Base-by-base conservation (phyloP, 1,284 basidiomycete species). In the Pseudomicrostroma phylloplanum region DNA sequence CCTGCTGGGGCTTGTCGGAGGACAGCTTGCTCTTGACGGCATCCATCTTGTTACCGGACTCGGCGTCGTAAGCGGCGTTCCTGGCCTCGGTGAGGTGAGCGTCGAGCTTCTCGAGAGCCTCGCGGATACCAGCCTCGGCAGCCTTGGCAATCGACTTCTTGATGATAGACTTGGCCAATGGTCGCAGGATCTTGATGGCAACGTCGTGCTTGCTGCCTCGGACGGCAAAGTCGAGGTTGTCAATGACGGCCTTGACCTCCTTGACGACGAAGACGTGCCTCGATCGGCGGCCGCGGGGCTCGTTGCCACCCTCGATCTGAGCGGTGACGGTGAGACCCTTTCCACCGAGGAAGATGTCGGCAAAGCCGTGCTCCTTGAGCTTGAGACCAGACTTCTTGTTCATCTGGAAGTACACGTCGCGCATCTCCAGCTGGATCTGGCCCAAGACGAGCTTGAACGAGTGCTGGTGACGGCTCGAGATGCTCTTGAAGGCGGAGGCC, bases 351-450 rank as follows among this genome's bases (percentile, higher is more conserved):
- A 92, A 79, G 11, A 97, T 88, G 78, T 97, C 94, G 21, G 92
- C 92, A 39, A 94, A 81, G 68, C 93, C 94, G n/a, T 86, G 87
- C 82, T 97, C 94, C 53, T 82, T 85, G 77, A 96, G 81, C 83
- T 88, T 90, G 73, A 90, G 85, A 4, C 89, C 89, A 0, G 82
- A 77, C 55, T 82, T 70, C 65, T 78, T 78, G 59, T 71, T 68
- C 64, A 76, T 70, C 60, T 88, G 91, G 80, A 96, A 94, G 13
- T 88, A 87, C 21, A 96, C 89, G 73, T 96, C 92, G 46, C 89
- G 85, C 84, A 96, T 88, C 75, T 94, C 92, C n/a, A 89, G 88
- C 80, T 97, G 93, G 74, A 96, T 90, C 80, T 97, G 92, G 30
- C 83, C 83, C 77, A 76, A 63, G 6, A 65, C 66, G 53, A 76